phyloP scores from a whole-genome alignment of 441 rosid species.

The Arabidopsis lyrata region DNA sequence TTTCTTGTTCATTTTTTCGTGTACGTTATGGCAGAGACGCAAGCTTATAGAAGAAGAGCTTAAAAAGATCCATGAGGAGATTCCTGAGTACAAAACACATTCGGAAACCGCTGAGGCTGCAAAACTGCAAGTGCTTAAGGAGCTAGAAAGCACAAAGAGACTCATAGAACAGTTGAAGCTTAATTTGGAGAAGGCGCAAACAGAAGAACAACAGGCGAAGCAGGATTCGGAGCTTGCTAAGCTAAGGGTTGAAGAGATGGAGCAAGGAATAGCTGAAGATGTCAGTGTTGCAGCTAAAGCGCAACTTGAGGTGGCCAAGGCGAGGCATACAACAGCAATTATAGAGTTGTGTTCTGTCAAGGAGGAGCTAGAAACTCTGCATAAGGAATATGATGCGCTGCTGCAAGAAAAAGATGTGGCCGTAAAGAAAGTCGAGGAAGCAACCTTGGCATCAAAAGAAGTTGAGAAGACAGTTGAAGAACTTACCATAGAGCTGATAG shows the following conservation, averaged over 20 bases:
- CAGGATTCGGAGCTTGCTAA: conserved; percentile 91
- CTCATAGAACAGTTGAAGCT: conserved; percentile 85
- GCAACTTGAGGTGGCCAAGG: conserved; percentile 91
- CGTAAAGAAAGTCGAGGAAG: conserved; percentile 75
- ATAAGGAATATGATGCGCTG: conserved; percentile 61
- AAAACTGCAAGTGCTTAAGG: conserved; percentile 67
- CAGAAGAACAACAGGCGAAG: conserved; percentile 91
- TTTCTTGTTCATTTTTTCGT: not conserved
- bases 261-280: conserved; percentile 90
- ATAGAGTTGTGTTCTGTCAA: conserved; percentile 69
- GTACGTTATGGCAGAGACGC: conserved; percentile 55
- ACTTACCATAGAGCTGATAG: conserved; percentile 83
- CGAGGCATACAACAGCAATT: conserved; percentile 74
- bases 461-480: conserved; percentile 89
- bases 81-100: conserved; percentile 62
- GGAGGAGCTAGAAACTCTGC: conserved; percentile 65
- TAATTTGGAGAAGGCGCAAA: conserved; percentile 81
- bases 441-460: conserved; percentile 72
- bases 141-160: conserved; percentile 81
- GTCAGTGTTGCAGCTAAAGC: conserved; percentile 91
- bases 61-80: conserved; percentile 71
- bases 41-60: conserved; percentile 83
- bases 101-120: conserved; percentile 72
- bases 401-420: conserved; percentile 67
- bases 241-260: conserved; percentile 90